Evolutionary conservation across 139 green algal genomes (phyloP).

Genomic region (Picochlorum sp.): DNA sequence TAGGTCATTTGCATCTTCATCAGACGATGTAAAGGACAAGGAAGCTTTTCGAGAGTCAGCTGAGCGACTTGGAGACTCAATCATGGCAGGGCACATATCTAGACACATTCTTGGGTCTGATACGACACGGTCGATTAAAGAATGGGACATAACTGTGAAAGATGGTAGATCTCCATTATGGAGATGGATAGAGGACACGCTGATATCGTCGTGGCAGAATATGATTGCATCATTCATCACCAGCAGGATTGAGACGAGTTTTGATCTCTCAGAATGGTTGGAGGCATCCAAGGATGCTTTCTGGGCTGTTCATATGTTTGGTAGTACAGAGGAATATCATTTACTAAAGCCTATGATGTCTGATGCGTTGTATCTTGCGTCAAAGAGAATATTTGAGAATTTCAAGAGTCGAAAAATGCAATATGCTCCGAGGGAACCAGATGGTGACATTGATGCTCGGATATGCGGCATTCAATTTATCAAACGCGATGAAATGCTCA

Average conservation of each 20-base stretch:
- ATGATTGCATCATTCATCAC: constrained; percentile 8
- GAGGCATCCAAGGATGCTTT: constrained; percentile 23
- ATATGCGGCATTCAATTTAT: constrained; percentile 10
- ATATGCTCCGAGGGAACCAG: constrained; percentile 8
- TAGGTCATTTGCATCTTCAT: too few species aligned
- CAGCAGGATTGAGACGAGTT: constrained; percentile 8
- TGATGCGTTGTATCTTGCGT: constrained; percentile 9
- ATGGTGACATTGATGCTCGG: neutral
- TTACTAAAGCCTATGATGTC: constrained; percentile 15
- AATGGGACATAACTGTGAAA: neutral
- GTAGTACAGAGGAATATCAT: constrained; percentile 16
- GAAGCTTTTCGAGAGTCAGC: too few species aligned
- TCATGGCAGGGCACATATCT: too few species aligned
- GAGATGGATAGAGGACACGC: neutral
- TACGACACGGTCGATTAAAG: neutral
- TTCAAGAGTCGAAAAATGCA: constrained; percentile 7
- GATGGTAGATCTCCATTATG: neutral
- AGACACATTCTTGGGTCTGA: neutral
- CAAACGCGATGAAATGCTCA: neutral
- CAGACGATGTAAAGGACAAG: too few species aligned
- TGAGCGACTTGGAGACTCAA: too few species aligned
- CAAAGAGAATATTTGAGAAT: constrained; percentile 1
- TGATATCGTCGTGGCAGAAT: neutral
- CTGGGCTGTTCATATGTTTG: constrained; percentile 11
- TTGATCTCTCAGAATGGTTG: constrained; percentile 17